Base-by-base conservation (phyloP, 2,329 filamentous ascomycete species). In the Pseudogymnoascus sp. region DNA sequence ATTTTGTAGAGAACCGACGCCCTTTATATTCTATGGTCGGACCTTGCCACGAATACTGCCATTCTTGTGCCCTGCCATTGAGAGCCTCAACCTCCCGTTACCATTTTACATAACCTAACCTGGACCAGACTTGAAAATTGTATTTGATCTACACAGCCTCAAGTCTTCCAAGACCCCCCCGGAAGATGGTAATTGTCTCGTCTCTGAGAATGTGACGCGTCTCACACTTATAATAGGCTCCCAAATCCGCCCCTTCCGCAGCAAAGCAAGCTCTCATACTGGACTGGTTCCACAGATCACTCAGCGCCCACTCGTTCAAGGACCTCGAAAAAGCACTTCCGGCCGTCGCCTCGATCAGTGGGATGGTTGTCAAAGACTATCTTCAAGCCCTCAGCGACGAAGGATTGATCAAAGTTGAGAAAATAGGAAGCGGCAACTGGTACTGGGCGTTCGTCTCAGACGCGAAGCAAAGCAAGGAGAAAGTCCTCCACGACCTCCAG, bases 351-450 rank as follows among this genome's bases (percentile, higher is more conserved):
- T 83, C 83, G 8, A 85, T 89, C 75, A 86, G 84, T 67, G 78
- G 80, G 66, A 87, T 88, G 80, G 83, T 86, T 70, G 83, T 87
- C 52, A 88, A 87, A 73, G 87, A 89, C 69, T 87, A 85, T 69
- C 75, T 89, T 16, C 84, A 87, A 71, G 77, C 80, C 4, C 79
- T 89, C 18, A 76, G 78, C 7, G 84, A 88, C 68, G 87, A 89
- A 63, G 79, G 78, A 68, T 80, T 81, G 68, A 81, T 89, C 65
- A 80, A 80, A 16, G 82, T 87, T 28, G 86, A 89, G 75, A 89
- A 88, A 73, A 89, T 89, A 68, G 87, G 86, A 45, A 86, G 80
- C 66, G 86, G 85, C 28, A 89, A 89, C 71, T 89, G 86, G 86
- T 89, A 88, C 75, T 89, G 87, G 87, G 82, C 80, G 66, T 89